Evolutionary conservation across 108 stramenopile genomes (phyloP).

Genomic region (Thalassiosira profunda): DNA sequence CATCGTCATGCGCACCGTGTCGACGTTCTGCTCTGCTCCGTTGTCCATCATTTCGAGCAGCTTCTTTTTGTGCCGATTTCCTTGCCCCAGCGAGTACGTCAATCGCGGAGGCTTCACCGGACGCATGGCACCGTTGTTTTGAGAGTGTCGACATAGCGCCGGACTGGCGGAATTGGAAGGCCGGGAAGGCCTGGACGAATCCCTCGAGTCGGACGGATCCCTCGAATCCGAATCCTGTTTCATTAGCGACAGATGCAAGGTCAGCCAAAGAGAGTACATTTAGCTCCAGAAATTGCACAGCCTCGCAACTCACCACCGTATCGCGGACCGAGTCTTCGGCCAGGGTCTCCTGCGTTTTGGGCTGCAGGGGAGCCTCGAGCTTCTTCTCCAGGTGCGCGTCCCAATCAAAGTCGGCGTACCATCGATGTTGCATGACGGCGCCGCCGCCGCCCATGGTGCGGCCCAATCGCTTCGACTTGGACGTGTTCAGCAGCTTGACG

Average conservation of each 20-base stretch:
- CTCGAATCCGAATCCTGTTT: no score
- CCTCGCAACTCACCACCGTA: conserved; percentile 32
- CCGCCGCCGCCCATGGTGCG: conserved; percentile 81
- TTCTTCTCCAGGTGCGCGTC: conserved; percentile 70
- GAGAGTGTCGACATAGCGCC: no score
- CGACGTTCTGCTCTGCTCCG: conserved; percentile 17
- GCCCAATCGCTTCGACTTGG: conserved; percentile 78
- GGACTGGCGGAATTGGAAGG: background rate
- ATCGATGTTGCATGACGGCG: conserved; percentile 89
- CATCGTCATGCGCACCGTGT: conserved; percentile 51
- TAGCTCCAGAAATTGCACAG: no score
- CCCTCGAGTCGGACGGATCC: conserved; percentile 24
- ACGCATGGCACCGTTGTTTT: no score
- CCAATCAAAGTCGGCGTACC: conserved; percentile 84
- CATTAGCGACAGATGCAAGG: no score
- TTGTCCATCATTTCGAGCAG: conserved; percentile 51
- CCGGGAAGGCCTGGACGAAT: conserved; percentile 5
- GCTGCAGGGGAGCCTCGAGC: conserved; percentile 60
- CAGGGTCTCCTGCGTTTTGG: conserved; percentile 46
- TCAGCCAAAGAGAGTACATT: no score
- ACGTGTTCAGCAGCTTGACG: conserved; percentile 69
- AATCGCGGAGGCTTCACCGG: conserved; percentile 24
- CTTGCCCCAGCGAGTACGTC: conserved; percentile 48
- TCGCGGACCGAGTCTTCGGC: conserved; percentile 34
- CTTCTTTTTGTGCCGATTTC: conserved; percentile 55